A percentile compares a stretch with the other conserved stretches of the same genome.
Evolutionary conservation across 2,329 filamentous ascomycete species (phyloP).

Genomic region (Phaeoacremonium minimum): DNA sequence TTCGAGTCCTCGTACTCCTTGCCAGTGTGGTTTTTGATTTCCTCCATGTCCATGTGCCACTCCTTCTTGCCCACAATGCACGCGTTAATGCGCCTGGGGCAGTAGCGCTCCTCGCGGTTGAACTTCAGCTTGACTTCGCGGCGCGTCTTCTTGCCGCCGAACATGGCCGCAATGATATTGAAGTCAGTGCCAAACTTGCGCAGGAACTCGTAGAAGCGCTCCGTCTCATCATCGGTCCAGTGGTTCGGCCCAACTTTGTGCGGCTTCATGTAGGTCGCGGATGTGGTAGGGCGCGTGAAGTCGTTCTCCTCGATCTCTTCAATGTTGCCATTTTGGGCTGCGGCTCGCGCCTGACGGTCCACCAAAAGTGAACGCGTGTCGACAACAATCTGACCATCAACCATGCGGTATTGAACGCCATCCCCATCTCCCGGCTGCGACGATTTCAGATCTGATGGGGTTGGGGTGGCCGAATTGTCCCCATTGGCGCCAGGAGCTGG

Average conservation of each 20-base stretch:
- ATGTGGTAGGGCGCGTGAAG: constrained; percentile 68
- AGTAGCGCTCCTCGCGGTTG: constrained; percentile 69
- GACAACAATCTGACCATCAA: constrained; percentile 69
- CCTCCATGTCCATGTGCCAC: constrained; percentile 54
- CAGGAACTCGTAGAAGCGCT: constrained; percentile 71
- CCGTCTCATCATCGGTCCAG: constrained; percentile 70
- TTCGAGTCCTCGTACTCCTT: constrained; percentile 51
- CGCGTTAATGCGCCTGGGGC: constrained; percentile 58
- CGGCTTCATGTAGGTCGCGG: constrained; percentile 58
- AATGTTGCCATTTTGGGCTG: constrained; percentile 43
- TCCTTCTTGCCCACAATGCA: constrained; percentile 59
- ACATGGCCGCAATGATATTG: constrained; percentile 72
- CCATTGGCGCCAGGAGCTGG: constrained; percentile 3
- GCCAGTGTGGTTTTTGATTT: constrained; percentile 52
- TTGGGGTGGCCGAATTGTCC: constrained; percentile 14
- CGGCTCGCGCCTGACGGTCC: constrained; percentile 62
- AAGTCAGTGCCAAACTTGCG: constrained; percentile 81
- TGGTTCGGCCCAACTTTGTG: constrained; percentile 61
- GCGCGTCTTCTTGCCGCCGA: constrained; percentile 61
- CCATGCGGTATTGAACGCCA: constrained; percentile 56
- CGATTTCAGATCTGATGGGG: constrained; percentile 13
- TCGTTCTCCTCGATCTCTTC: constrained; percentile 74
- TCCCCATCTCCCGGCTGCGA: constrained; percentile 20
- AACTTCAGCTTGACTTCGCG: constrained; percentile 79
- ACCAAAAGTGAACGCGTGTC: constrained; percentile 65